phyloP scores from a whole-genome alignment of 805 yeast species.

The Candida methanosorbosa region DNA sequence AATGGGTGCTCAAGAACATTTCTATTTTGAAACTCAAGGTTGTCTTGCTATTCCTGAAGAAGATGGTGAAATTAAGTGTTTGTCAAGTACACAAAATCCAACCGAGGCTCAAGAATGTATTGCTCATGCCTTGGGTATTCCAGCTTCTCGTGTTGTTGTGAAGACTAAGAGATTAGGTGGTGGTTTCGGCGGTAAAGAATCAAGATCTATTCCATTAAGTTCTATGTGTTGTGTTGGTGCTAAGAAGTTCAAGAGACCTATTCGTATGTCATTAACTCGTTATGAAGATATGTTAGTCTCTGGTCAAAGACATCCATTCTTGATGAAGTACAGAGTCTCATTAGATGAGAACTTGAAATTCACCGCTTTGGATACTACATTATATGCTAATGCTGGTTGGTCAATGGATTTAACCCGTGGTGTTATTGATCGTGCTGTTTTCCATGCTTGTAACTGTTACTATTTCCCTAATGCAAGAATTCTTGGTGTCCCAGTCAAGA shows the following conservation, averaged over 20 bases:
- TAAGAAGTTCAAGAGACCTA: slow-evolving; percentile 31
- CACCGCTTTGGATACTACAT: slow-evolving; percentile 27
- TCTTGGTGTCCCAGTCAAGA: slow-evolving; percentile 30
- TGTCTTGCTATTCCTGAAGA: slow-evolving; percentile 36
- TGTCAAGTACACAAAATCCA: slow-evolving; percentile 36
- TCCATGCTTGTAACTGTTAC: slow-evolving; percentile 35
- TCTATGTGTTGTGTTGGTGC: slow-evolving; percentile 34
- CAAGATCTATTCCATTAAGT: slow-evolving; percentile 30
- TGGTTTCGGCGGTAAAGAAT: slow-evolving; percentile 43
- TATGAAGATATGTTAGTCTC: slow-evolving; percentile 36
- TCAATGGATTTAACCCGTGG: slow-evolving; percentile 40
- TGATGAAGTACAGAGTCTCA: slow-evolving; percentile 32
- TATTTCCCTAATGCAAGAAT: slow-evolving; percentile 32
- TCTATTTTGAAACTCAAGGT: slow-evolving; percentile 39
- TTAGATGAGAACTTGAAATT: slow-evolving; percentile 32
- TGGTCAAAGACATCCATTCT: slow-evolving; percentile 41
- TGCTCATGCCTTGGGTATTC: slow-evolving; percentile 34
- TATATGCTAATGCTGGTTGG: slow-evolving; percentile 41
- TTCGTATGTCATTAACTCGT: slow-evolving; percentile 31
- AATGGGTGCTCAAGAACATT: slow-evolving; percentile 41
- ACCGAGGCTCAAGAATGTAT: slow-evolving; percentile 34
- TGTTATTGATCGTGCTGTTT: slow-evolving; percentile 37
- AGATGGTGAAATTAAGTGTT: slow-evolving; percentile 35
- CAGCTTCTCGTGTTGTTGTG: slow-evolving; percentile 30
- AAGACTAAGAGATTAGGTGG: slow-evolving; percentile 38